phyloP scores from a whole-genome alignment of 768 basidiomycete genomes.

The Termitomyces eurrhizus region DNA sequence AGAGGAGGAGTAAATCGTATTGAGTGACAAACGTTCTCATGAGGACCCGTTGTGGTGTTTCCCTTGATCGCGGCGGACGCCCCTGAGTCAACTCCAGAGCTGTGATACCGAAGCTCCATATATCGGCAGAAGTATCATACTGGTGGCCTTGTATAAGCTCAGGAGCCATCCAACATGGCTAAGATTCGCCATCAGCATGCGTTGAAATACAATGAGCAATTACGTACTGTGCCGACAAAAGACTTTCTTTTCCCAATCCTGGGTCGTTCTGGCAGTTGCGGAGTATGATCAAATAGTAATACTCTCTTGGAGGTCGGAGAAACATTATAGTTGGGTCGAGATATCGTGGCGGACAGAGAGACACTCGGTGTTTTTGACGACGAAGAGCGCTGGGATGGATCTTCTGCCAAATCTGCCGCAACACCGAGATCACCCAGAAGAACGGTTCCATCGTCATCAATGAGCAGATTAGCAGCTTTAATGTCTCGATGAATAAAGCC shows the following conservation, averaged over 20 bases:
- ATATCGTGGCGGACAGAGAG: conserved; percentile 26
- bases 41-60: conserved; percentile 69
- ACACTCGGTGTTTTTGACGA: conserved; percentile 25
- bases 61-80: conserved; percentile 78
- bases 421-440: conserved; percentile 92
- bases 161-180: conserved; percentile 98
- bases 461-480: conserved; percentile 91
- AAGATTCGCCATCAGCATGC: conserved; percentile 1
- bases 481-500: conserved; percentile 92
- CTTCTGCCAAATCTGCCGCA: conserved; percentile 77
- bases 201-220: neutral
- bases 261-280: conserved; percentile 30
- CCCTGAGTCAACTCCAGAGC: conserved; percentile 87
- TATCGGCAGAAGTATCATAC: conserved; percentile 87
- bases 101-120: conserved; percentile 98
- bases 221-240: conserved; percentile 84
- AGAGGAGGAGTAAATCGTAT: neutral
- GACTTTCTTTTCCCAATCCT: conserved; percentile 77
- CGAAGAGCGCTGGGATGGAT: conserved; percentile 34
- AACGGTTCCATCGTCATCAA: conserved; percentile 88
- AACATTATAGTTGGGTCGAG: conserved; percentile 17
- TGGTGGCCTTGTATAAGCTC: conserved; percentile 83
- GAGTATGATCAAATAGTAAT: conserved; percentile 31
- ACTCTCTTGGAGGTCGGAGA: conserved; percentile 22
- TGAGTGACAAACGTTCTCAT: conserved; percentile 54